These are phyloP conservation scores for Penicillium polonicum DNA, from an alignment of 2,329 filamentous ascomycete genomes.

Conservation along the genomic window DNA sequence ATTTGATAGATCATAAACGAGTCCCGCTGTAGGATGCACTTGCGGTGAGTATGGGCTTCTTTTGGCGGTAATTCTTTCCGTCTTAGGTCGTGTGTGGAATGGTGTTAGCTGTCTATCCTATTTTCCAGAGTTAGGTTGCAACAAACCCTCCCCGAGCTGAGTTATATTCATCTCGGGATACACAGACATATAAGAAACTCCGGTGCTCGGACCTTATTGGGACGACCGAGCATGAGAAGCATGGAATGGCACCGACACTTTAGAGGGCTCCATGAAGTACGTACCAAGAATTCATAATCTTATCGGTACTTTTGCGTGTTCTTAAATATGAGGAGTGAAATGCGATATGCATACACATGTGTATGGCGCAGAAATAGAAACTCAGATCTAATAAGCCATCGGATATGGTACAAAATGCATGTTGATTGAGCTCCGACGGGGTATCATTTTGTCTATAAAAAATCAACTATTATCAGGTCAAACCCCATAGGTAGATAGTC, in stretches of 20 bases:
- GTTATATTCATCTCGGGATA: not conserved
- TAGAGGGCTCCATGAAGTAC: not conserved
- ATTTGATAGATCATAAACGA: not conserved
- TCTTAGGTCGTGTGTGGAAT: not conserved
- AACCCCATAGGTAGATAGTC: not conserved
- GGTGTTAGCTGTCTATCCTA: not conserved
- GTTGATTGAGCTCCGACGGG: not conserved
- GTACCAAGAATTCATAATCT: not conserved
- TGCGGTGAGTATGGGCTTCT: not conserved
- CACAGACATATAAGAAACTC: slow-evolving; percentile 1
- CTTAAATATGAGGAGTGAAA: not conserved
- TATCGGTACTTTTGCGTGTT: not conserved
- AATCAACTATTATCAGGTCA: not conserved
- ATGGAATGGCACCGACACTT: not conserved
- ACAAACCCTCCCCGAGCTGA: not conserved
- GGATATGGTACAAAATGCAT: not conserved
- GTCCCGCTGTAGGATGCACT: not conserved
- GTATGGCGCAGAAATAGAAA: not conserved
- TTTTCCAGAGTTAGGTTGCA: not conserved
- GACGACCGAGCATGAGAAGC: not conserved
- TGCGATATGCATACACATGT: not conserved
- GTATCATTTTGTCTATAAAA: not conserved
- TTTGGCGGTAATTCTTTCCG: no score
- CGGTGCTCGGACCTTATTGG: not conserved
- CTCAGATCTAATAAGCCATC: not conserved